Evolutionary conservation across 2,329 filamentous ascomycete genomes (phyloP), one percentile per base, ranked within the genome.

Genomic region (Penicillium sp.): DNA sequence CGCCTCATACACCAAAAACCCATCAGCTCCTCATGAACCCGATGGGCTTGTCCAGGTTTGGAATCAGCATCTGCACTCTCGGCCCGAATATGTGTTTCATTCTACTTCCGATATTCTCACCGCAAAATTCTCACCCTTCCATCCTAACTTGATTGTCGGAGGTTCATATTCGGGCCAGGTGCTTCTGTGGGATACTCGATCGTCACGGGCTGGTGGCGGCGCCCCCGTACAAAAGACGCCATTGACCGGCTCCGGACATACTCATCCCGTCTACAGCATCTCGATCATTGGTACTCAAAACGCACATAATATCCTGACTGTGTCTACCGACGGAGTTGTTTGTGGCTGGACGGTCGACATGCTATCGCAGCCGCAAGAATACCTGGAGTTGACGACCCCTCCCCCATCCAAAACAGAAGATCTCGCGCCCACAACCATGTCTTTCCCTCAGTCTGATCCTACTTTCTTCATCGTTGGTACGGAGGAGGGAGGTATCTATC

Each of bases 261-360:
- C 93, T 6, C 93, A 98, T 64, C 93, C 93, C 0, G 87, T 98
- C 54, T 98, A 98, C 74, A 90, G 86, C 35, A 83, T 98, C 48
- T 88, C 93, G 53, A 94, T 98, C 47, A 89, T 98, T 43, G 93
- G 93, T 55, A 98, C 94, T 0, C 93, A 97, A 65, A 98, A 98
- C 67, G 93, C 93, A 50, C 95, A 96, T 74, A 98, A 97, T 69
- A 95, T 98, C 66, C 87, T 98, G 60, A 96, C 90, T 32, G 91
- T 89, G 66, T 96, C 90, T 1, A 98, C 93, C 0, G 93, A 98
- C 64, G 93, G 93, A 46, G 89, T 95, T 8, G 89, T 97, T 37
- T 98, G 93, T 68, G 88, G 90, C 41, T 98, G 93, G 93, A 90
- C 88, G 47, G 89, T 96, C 55, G 94, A 98, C 68, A 97, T 98